These are phyloP conservation scores for Geotrichum carabidarum DNA, from an alignment of 1,139 yeast genomes.

Conservation along the genomic window DNA sequence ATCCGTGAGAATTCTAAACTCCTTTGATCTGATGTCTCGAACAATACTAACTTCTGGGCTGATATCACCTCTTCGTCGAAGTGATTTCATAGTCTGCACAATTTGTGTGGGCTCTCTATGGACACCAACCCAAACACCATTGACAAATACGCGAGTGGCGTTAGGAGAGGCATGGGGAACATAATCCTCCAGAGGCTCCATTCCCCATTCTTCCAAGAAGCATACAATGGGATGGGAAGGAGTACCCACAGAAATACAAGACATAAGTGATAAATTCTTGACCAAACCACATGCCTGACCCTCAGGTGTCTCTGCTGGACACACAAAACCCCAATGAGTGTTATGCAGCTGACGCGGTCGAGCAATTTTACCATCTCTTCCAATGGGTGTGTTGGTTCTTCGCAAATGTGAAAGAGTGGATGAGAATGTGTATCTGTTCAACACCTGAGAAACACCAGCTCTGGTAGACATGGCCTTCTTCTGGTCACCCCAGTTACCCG, in stretches of 20 bases:
- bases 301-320: constrained; percentile 99
- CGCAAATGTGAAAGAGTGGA: constrained; percentile 96
- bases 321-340: constrained; percentile 98
- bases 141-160: constrained; percentile 90
- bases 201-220: constrained; percentile 97
- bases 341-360: constrained; percentile 98
- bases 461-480: constrained; percentile 98
- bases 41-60: constrained; percentile 95
- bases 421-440: constrained; percentile 95
- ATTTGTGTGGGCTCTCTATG: constrained; percentile 92
- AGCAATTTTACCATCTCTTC: constrained; percentile 97
- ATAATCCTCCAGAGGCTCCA: constrained; percentile 95
- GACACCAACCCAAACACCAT: constrained; percentile 99
- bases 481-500: constrained; percentile 99
- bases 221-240: constrained; percentile 93
- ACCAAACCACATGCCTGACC: constrained; percentile 99
- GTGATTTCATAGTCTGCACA: constrained; percentile 82
- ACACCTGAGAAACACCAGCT: constrained; percentile 98
- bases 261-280: constrained; percentile 90
- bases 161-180: constrained; percentile 89
- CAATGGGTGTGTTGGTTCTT: constrained; percentile 98
- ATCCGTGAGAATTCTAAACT: constrained; percentile 91
- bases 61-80: constrained; percentile 93
- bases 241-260: constrained; percentile 96
- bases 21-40: constrained; percentile 94